phyloP scores from a whole-genome alignment of 768 basidiomycete species.

The Omphalotus guepiniiformis region DNA sequence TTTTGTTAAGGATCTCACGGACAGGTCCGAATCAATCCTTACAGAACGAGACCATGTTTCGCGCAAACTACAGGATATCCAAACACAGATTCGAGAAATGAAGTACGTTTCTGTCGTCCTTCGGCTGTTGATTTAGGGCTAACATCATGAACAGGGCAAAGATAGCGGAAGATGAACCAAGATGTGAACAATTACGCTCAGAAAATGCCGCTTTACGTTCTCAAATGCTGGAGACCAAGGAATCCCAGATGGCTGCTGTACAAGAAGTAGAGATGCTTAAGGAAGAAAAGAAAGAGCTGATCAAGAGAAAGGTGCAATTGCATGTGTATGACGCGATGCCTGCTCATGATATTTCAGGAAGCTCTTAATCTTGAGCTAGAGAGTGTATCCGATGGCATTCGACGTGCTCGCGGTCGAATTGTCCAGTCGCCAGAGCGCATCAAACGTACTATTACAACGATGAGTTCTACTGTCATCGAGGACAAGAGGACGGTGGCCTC shows the following conservation, averaged over 20 bases:
- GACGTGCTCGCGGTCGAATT: constrained; percentile 65
- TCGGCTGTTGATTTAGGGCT: not conserved
- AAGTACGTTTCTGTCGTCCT: constrained; percentile 39
- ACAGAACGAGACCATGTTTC: constrained; percentile 58
- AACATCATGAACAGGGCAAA: constrained; percentile 40
- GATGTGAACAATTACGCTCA: constrained; percentile 51
- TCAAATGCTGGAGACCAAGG: constrained; percentile 67
- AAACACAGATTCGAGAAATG: constrained; percentile 47
- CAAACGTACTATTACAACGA: constrained; percentile 73
- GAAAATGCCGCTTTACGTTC: constrained; percentile 61
- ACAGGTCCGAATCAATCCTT: constrained; percentile 50
- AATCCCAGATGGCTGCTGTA: constrained; percentile 52
- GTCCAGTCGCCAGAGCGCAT: constrained; percentile 92
- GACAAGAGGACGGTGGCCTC: constrained; percentile 64
- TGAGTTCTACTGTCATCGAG: constrained; percentile 61
- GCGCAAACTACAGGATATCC: constrained; percentile 43
- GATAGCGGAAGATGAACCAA: constrained; percentile 65
- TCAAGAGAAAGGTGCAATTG: constrained; percentile 55
- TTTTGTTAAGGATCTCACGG: constrained; percentile 59
- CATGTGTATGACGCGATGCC: not conserved
- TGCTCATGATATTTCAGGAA: constrained; percentile 37
- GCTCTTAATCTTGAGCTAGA: constrained; percentile 56
- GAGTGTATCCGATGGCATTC: constrained; percentile 54
- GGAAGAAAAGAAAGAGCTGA: constrained; percentile 58
- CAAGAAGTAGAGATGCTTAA: constrained; percentile 71